Evolutionary conservation across 805 yeast genomes (phyloP).

Genomic region (Candida chauliodis): DNA sequence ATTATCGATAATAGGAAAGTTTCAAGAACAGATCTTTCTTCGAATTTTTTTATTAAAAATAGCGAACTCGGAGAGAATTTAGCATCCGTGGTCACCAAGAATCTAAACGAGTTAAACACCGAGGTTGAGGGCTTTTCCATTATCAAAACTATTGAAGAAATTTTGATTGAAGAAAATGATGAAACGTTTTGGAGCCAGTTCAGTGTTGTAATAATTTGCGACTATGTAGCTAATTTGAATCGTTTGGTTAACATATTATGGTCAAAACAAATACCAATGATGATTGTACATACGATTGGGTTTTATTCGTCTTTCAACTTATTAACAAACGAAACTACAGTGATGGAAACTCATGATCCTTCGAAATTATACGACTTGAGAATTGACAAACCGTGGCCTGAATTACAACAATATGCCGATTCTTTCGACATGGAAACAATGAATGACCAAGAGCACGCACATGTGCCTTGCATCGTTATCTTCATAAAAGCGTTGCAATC

Average conservation of each 20-base stretch:
- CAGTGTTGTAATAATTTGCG: conserved; percentile 45
- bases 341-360: conserved; percentile 72
- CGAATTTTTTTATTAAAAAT: conserved; percentile 59
- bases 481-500: conserved; percentile 50
- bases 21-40: conserved; percentile 41
- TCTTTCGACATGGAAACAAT: conserved; percentile 46
- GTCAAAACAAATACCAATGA: conserved; percentile 48
- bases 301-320: conserved; percentile 62
- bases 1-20: conserved; percentile 50
- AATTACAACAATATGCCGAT: conserved; percentile 49
- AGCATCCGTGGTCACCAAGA: conserved; percentile 36
- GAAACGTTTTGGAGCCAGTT: conserved; percentile 45
- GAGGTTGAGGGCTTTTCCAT: conserved; percentile 45
- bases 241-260: conserved; percentile 37
- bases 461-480: conserved; percentile 67
- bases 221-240: conserved; percentile 21
- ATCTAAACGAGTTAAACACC: conserved; percentile 56
- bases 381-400: conserved; percentile 70
- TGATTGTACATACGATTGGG: conserved; percentile 53
- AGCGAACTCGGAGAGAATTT: conserved; percentile 41
- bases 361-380: conserved; percentile 62
- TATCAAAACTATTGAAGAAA: conserved; percentile 12
- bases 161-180: conserved; percentile 10
- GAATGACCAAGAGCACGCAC: conserved; percentile 48
- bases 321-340: conserved; percentile 54